phyloP scores from a whole-genome alignment of 148 eudicot genomes.

The Rhododendron griersonianum region DNA sequence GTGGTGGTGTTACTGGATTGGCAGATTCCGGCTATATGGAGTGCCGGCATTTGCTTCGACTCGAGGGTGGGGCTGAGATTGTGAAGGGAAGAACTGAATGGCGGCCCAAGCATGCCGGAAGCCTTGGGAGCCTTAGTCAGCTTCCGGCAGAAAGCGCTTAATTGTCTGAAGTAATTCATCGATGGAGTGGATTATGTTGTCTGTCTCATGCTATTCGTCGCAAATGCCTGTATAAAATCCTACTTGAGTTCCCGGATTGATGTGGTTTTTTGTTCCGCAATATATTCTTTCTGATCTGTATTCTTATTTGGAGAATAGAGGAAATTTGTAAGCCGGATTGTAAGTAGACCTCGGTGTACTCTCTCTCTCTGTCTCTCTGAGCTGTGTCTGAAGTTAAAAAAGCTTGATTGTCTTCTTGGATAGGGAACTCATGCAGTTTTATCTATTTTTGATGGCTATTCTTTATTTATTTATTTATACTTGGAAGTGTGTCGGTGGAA shows the following conservation, averaged over 20 bases:
- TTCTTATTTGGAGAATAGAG: neutral
- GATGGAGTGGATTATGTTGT: neutral
- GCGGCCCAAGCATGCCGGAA: slow-evolving; percentile 69
- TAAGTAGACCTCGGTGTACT: slow-evolving; percentile 6
- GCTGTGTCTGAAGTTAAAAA: no score
- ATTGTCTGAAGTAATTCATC: neutral
- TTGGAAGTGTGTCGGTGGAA: neutral
- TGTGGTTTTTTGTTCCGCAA: slow-evolving; percentile 11
- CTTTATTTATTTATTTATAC: slow-evolving; percentile 3
- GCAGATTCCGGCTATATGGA: slow-evolving; percentile 48
- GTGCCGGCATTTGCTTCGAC: slow-evolving; percentile 81
- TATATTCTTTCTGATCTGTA: slow-evolving; percentile 4
- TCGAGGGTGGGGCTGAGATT: slow-evolving; percentile 77
- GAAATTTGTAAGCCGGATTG: slow-evolving; percentile 6
- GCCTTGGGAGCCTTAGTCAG: slow-evolving; percentile 32
- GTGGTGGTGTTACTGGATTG: slow-evolving; percentile 36
- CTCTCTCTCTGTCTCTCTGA: neutral
- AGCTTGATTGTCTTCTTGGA: neutral
- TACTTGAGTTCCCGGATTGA: slow-evolving; percentile 21
- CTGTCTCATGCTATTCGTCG: neutral
- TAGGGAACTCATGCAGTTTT: neutral
- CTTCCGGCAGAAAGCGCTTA: slow-evolving; percentile 34
- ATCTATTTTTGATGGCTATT: slow-evolving; percentile 1
- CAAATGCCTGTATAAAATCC: slow-evolving; percentile 24
- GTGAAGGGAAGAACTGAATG: slow-evolving; percentile 78